phyloP scores from a whole-genome alignment of 768 basidiomycete species.

The Psilocybe subaeruginosa region DNA sequence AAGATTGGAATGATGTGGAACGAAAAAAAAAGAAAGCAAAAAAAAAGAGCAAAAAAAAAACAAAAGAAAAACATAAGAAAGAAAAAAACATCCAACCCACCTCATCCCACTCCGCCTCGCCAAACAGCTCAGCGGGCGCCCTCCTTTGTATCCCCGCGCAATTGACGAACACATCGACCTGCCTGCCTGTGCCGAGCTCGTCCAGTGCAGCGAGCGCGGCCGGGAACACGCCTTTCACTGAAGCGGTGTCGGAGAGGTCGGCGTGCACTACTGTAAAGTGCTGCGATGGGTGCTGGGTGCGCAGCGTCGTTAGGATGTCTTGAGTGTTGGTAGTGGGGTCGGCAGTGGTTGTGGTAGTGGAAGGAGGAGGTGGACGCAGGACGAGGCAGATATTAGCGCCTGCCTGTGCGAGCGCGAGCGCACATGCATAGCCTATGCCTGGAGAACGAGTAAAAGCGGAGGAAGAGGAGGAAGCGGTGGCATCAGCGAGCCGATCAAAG shows the following conservation, averaged over 20 bases:
- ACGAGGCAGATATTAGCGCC: conserved; percentile 51
- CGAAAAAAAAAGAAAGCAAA: conserved; percentile 3
- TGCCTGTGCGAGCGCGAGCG: conserved; percentile 50
- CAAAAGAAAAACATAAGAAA: conserved; percentile 7
- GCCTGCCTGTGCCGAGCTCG: conserved; percentile 7
- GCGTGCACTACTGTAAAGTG: conserved; percentile 39
- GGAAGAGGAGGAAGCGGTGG: background rate
- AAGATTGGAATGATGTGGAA: background rate
- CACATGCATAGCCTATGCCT: conserved; percentile 58
- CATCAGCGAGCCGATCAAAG: background rate
- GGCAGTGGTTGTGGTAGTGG: background rate
- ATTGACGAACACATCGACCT: conserved; percentile 69
- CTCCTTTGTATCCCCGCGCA: conserved; percentile 68
- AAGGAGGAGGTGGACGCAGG: conserved; percentile 31
- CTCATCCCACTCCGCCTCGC: conserved; percentile 71
- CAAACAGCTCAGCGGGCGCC: conserved; percentile 62
- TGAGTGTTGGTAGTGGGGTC: conserved; percentile 15
- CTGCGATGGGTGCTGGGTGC: conserved; percentile 25
- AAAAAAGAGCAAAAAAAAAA: background rate
- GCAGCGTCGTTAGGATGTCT: conserved; percentile 35
- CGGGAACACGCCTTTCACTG: conserved; percentile 44
- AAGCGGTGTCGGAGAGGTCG: conserved; percentile 42
- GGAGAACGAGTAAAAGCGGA: conserved; percentile 1
- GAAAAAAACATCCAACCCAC: conserved; percentile 34
- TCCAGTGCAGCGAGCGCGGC: conserved; percentile 31